Evolutionary conservation across 306 rosid species (phyloP).

Genomic region (Prunus salicina): DNA sequence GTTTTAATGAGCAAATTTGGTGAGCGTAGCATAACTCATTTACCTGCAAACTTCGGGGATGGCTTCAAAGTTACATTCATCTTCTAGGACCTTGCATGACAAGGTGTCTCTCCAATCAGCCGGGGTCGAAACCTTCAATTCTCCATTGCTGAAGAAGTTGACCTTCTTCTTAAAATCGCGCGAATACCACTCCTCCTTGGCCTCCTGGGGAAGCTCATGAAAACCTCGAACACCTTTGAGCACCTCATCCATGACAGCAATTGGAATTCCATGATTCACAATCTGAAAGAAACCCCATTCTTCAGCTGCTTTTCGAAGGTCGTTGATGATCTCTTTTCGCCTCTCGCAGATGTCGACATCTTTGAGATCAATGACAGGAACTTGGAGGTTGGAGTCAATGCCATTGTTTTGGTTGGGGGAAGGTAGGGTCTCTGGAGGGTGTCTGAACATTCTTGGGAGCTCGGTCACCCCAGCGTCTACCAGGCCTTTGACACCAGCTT

Average conservation of each 20-base stretch:
- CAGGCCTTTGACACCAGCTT: slow-evolving; percentile 71
- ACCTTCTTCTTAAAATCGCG: slow-evolving; percentile 28
- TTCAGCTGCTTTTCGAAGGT: slow-evolving; percentile 43
- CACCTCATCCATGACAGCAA: slow-evolving; percentile 23
- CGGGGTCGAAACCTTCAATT: slow-evolving; percentile 30
- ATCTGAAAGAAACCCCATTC: slow-evolving; percentile 60
- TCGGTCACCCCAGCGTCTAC: slow-evolving; percentile 51
- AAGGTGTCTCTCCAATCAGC: slow-evolving; percentile 34
- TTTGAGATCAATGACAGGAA: slow-evolving; percentile 53
- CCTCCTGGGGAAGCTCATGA: slow-evolving; percentile 56
- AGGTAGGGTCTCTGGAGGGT: slow-evolving; percentile 45
- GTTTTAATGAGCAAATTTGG: background rate
- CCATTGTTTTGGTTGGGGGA: background rate
- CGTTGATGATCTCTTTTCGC: slow-evolving; percentile 21
- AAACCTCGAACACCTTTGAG: slow-evolving; percentile 30
- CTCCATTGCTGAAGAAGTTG: slow-evolving; percentile 44
- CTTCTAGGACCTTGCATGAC: slow-evolving; percentile 4
- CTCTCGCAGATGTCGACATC: slow-evolving; percentile 13
- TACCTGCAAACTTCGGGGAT: slow-evolving; percentile 33
- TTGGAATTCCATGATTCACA: slow-evolving; percentile 48
- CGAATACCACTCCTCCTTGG: slow-evolving; percentile 41
- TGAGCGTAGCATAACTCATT: background rate
- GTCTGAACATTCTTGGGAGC: slow-evolving; percentile 53
- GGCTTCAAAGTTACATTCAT: background rate
- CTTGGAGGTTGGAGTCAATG: background rate